Evolutionary conservation across 1,284 basidiomycete species (phyloP), one percentile per base, ranked within the genome.

Genomic region (Ceratorhiza oryzae-sativae): DNA sequence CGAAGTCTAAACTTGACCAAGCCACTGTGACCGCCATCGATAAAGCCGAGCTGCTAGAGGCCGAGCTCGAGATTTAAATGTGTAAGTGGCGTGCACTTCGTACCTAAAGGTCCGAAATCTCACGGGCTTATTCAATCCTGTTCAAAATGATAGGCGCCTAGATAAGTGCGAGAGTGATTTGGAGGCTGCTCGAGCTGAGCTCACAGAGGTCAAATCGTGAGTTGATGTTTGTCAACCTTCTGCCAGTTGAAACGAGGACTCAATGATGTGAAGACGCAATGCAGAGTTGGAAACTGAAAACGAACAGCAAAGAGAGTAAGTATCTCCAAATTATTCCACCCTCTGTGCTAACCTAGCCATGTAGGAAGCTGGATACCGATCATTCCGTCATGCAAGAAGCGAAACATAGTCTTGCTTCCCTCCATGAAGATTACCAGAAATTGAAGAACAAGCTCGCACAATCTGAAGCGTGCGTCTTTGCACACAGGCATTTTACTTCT

Each of bases 81-180:
- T 45, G 67, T 70, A 27, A 59, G 53, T 42, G 34, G 34, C 25
- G 34, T 34, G 18, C 20, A 5, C 39, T 18, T 18, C 20, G 32
- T 18, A 6, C 27, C n/a, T 8, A 49, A n/a, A n/a, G n/a, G n/a
- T 12, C 10, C 30, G 8, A 23, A 13, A 27, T 13, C 34, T 55
- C 6, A 48, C 32, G 23, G n/a, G n/a, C 15, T 1, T 34, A 27
- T 4, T n/a, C 53, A n/a, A 30, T 20, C 15, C 2, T 34, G 41
- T 4, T n/a, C 53, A n/a, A 13, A 32, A 13, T 30, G 23, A 46
- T 58, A 70, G 67, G 55, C 67, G 67, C 23, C 23, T 70, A 32
- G 67, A 58, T 46, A 58, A 70, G 55, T 70, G 67, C 32, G 67
- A 70, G 32, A 53, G 56, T 15, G 67, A 70, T 23, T 25, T 70